Conservation (phyloP, 169 alveolate species). For the Cryptosporidium muris region DNA sequence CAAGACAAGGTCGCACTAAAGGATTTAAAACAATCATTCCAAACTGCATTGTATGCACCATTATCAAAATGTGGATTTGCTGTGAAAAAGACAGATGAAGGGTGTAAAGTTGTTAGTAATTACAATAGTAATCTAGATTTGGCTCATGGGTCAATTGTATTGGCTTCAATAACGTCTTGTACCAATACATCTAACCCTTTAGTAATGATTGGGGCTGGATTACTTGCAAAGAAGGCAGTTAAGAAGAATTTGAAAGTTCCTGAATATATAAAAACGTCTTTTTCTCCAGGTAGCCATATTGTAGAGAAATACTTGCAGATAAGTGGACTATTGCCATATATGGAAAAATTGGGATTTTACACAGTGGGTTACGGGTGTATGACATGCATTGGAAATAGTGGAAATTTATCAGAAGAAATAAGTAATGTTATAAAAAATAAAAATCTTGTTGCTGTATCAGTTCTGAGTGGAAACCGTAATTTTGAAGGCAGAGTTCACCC, state of each 20-base stretch:
- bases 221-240: no score
- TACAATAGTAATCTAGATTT: conserved; percentile 70
- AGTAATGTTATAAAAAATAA: conserved; percentile 85
- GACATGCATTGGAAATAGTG: conserved; percentile 98
- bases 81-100: conserved; percentile 37
- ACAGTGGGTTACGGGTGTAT: conserved; percentile 88
- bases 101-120: conserved; percentile 5
- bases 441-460: conserved; percentile 92
- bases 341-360: no score
- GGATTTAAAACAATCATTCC: conserved; percentile 87
- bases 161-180: conserved; percentile 94
- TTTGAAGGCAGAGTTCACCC: conserved; percentile 97
- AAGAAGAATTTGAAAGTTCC: no score
- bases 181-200: no score
- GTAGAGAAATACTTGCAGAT: no score
- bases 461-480: conserved; percentile 94
- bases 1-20: conserved; percentile 92
- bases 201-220: no score
- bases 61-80: conserved; percentile 89
- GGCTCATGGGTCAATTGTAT: conserved; percentile 92
- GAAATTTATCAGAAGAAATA: conserved; percentile 93
- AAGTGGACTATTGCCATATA: no score
- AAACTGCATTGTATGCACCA: conserved; percentile 77
- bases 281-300: no score
- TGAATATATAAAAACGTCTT: no score